Base-by-base conservation (phyloP, 2,329 filamentous ascomycete genomes). In the Xylariales sp. region DNA sequence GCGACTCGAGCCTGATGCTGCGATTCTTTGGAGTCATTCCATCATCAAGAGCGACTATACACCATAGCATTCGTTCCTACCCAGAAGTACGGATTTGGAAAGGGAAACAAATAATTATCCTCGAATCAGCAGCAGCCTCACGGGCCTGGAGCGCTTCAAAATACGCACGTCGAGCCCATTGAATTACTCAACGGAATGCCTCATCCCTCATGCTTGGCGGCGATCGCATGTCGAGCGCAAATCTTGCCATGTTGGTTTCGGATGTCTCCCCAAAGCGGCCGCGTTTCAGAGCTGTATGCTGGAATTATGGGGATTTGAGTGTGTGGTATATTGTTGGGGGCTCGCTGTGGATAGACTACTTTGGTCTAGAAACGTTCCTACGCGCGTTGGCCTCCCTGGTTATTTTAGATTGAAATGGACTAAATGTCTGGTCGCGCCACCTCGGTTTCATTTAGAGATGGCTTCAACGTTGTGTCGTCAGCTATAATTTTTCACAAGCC, bases 101-200 rank as follows among this genome's bases (percentile, higher is more conserved):
- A 52, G 30, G 54, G 43, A 57, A 50, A 50, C 34, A 59, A 57
- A 61, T 32, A 64, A 67, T 69, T 67, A 69, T 69, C 67, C 67
- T 69, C 67, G 67, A 69, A 69, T 69, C 64, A 67, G 56, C 36
- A 12, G 5, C 45, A 45, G n/a, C 46, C 52, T 50, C 58, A 52
- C 46, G 58, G 43, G 16, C 18, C 45, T 30, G 16, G 3, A 36
- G 32, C 39, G 3, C 28, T 28, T 36, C 16, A n/a, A 28, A 56
- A 23, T 59, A n/a, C n/a, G 18, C 30, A 46, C 23, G 36, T 48
- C n/a, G 14, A 48, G 16, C 10, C 10, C 39, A 36, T 53, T 16
- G 39, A 32, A 62, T 65, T 62, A 54, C 62, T 32, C 65, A 55
- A 65, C 10, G 34, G 34, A 54, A 34, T 53, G 14, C 32, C 12